Base-by-base conservation (phyloP, 2,329 filamentous ascomycete genomes). In the Aspergillus clavatus region DNA sequence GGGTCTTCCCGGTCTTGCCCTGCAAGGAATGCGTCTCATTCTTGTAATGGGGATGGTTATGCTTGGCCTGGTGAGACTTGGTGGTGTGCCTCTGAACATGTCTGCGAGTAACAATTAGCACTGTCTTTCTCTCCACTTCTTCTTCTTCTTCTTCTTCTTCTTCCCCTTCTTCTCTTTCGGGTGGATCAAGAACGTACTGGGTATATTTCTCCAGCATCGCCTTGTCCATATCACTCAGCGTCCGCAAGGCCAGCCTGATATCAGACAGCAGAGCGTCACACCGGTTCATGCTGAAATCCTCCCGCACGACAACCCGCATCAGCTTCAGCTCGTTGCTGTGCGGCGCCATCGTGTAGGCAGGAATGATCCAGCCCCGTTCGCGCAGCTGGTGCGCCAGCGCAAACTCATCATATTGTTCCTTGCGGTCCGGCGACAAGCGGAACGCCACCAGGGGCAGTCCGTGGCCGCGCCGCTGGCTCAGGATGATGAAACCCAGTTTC, bases 331-430 rank as follows among this genome's bases (percentile, higher is more conserved):
- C 75, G 45, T 87, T 76, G 14, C 87, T 89, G 64, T 95, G 78
- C 14, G 90, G 90, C 0, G 91, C 91, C 91, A 96, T 96, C 29
- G 90, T 97, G 72, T 97, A 97, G 0, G 91, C 91, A 0, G 91
- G 91, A 0, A 96, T 87, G 23, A 96, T 86, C 91, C 91, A 97
- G 35, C 88, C 87, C 26, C 89, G 81, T 53, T 87, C 83, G 41
- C 91, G 85, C 21, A 96, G 80, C 67, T 89, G 86, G 63, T 95
- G 89, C 1, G 91, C 90, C 31, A 89, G 72, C 1, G 84, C 78
- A 50, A 89, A 90, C 67, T 90, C 86, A 59, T 89, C 84, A 58
- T 80, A 89, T 42, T 76, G 69, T 21, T 81, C 75, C 4, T 72
- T 70, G 5, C 73, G 63, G 29, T 76, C 71, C 23, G 78, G 73